Base-by-base conservation (phyloP, 768 basidiomycete species). In the Amanita fuliginea region DNA sequence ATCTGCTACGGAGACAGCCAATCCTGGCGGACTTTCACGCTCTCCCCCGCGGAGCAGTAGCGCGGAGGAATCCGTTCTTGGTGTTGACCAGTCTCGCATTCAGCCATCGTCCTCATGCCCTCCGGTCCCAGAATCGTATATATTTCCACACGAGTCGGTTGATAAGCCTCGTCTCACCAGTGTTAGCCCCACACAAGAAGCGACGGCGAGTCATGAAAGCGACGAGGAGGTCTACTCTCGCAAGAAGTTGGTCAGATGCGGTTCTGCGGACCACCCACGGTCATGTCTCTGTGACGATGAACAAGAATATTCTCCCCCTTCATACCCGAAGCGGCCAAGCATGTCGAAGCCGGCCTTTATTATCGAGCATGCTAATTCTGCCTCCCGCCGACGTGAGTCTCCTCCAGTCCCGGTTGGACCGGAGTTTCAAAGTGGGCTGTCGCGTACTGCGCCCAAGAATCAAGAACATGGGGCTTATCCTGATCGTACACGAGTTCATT, bases 111-210 rank as follows among this genome's bases (percentile, higher is more conserved):
- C n/a, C n/a, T 59, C 64, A 28, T 62, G 63, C 14, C 51, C 65
- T n/a, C 64, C 64, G 28, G 61, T 67, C 48, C 60, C 64, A 6
- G 58, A 60, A 18, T 62, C 64, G 22, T 51, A 68, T 54, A 68
- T 73, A 47, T 71, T 73, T 9, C 73, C 73, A 4, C 68, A 72
- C 4, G 66, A 75, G 53, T 68, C 69, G 49, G 67, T 70, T 7
- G 62, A 59, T 24, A 53, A 47, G 22, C 54, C 65, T 35, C 62
- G 67, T n/a, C 56, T 67, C 3, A 55, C 60, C 45, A 49, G 5
- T 5, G 22, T 61, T 42, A 62, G 64, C 22, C 55, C 62, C 22
- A 63, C 71, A 42, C 70, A 70, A 10, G 68, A 71, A n/a, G 55
- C 67, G 6, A 64, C 63, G 11, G 62, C 63, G 28, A 64, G 62